These are phyloP conservation scores for Actinomortierella wolfii DNA, from an alignment of 371 early-diverging fungal genomes.

Conservation along the genomic window DNA sequence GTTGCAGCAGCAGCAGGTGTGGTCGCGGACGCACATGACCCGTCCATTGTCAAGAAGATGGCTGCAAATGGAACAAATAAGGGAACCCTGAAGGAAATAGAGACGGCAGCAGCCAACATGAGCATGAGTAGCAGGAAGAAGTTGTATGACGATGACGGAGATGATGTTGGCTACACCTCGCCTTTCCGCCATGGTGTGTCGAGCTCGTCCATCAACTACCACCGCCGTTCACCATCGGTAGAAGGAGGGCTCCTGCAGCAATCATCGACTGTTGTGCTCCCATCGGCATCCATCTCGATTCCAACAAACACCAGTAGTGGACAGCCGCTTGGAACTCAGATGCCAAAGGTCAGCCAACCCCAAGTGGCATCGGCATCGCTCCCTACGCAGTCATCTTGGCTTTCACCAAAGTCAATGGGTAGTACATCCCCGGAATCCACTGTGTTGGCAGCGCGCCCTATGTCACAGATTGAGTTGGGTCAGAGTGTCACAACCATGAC, in stretches of 20 bases:
- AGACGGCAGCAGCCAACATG: conserved; percentile 5
- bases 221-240: conserved; percentile 36
- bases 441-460: too few species aligned
- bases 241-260: conserved; percentile 12
- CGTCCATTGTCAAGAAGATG: too few species aligned
- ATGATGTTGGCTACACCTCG: conserved; percentile 44
- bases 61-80: neutral
- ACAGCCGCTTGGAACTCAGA: neutral
- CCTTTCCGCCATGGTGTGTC: conserved; percentile 44
- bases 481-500: too few species aligned
- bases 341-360: neutral
- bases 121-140: conserved; percentile 5
- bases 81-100: conserved; percentile 19
- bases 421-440: too few species aligned
- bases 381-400: too few species aligned
- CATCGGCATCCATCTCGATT: neutral
- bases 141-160: neutral
- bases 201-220: conserved; percentile 35
- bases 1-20: too few species aligned
- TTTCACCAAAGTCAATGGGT: too few species aligned
- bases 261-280: neutral
- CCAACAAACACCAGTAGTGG: neutral
- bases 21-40: too few species aligned
- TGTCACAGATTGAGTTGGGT: too few species aligned
- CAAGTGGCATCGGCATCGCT: too few species aligned